Conservation (phyloP, 441 rosid genomes). For the Arabidopsis lyrata region DNA sequence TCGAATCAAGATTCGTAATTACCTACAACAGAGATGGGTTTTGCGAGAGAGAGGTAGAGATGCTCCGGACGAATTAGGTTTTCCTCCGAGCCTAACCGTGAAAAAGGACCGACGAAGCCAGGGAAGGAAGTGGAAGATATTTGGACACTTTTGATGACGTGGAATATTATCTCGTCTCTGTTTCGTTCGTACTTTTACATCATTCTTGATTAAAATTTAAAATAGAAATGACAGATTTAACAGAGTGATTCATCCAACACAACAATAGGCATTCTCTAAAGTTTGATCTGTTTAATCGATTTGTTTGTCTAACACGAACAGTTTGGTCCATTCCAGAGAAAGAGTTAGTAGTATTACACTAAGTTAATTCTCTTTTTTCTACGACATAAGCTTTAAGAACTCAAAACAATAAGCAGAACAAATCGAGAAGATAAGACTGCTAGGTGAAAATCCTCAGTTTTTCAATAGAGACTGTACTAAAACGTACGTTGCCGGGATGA, state of each 20-base stretch:
- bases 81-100: not conserved
- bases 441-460: not conserved
- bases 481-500: slow-evolving; percentile 50
- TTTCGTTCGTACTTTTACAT: not conserved
- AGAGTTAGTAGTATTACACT: not conserved
- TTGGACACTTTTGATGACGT: not conserved
- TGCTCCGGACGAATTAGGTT: not conserved
- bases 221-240: no score
- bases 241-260: no score
- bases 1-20: slow-evolving; percentile 15
- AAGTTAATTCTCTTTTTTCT: not conserved
- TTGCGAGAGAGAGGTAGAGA: not conserved
- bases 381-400: not conserved
- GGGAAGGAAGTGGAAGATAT: not conserved
- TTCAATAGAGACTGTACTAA: slow-evolving; percentile 32
- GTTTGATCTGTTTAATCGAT: not conserved
- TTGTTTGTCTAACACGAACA: not conserved
- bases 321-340: not conserved
- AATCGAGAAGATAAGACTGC: not conserved
- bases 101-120: not conserved
- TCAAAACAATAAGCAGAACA: not conserved
- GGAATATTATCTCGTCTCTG: not conserved
- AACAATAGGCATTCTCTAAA: no score
- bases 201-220: not conserved
- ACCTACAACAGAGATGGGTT: slow-evolving; percentile 29